Conservation (phyloP, 805 yeast genomes). For the Suhomyces kilbournensis region DNA sequence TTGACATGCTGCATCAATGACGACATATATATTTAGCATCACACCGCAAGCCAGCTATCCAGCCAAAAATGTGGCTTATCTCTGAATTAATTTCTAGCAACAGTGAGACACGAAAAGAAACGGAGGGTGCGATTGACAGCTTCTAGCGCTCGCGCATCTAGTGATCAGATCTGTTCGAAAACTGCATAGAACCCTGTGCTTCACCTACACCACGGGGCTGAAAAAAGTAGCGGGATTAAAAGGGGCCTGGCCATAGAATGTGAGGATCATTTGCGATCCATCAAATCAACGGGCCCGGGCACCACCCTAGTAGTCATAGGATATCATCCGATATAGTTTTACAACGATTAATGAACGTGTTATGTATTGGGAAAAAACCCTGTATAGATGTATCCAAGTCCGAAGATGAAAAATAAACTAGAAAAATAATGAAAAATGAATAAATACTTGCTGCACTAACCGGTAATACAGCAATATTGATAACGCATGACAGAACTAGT, state of each 20-base stretch:
- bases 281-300: neutral
- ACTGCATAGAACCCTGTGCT: neutral
- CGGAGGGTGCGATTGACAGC: neutral
- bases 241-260: neutral
- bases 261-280: neutral
- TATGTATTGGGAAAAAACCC: neutral
- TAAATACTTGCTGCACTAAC: neutral
- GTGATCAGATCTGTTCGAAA: neutral
- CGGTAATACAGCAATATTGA: neutral
- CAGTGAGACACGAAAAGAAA: neutral
- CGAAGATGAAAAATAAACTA: neutral
- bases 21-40: neutral
- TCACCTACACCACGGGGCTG: neutral
- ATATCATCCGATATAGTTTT: neutral
- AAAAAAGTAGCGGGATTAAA: neutral
- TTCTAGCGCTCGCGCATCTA: neutral
- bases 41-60: neutral
- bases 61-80: neutral
- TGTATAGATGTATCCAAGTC: neutral
- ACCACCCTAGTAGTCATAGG: neutral
- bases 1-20: neutral
- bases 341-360: neutral
- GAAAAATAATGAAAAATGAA: neutral
- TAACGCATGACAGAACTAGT: neutral
- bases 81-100: neutral